Evolutionary conservation across 2,329 filamentous ascomycete genomes (phyloP).

Genomic region (Scolecobasidium constrictum): DNA sequence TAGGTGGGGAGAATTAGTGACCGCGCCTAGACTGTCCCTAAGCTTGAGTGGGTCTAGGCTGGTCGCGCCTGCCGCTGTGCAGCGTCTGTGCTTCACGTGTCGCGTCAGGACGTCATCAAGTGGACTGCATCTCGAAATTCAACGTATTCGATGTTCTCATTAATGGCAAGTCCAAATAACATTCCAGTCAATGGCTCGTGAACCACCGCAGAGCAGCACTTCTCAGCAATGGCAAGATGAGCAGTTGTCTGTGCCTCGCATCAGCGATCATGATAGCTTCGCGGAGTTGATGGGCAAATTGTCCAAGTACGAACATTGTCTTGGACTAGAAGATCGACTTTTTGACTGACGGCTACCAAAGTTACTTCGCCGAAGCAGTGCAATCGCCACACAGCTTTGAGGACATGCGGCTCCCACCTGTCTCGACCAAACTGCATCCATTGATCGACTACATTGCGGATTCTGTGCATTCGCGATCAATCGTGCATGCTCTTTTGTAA

Average conservation of each 20-base stretch:
- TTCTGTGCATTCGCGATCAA: slow-evolving; percentile 54
- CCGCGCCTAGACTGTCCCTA: no score
- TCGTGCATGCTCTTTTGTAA: slow-evolving; percentile 64
- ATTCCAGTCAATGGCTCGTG: not conserved
- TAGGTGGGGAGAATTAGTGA: no score
- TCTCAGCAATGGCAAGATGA: not conserved
- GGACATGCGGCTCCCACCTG: slow-evolving; percentile 56
- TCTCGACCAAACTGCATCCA: slow-evolving; percentile 44
- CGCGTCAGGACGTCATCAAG: no score
- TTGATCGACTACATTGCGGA: slow-evolving; percentile 55
- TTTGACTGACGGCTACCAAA: slow-evolving; percentile 20
- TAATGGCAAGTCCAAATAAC: no score
- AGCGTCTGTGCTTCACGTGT: no score
- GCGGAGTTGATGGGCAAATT: slow-evolving; percentile 57
- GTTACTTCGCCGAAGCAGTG: slow-evolving; percentile 53
- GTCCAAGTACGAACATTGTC: slow-evolving; percentile 38
- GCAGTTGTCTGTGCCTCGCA: slow-evolving; percentile 35
- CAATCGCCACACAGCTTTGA: slow-evolving; percentile 60
- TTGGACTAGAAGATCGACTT: not conserved
- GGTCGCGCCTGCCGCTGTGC: no score
- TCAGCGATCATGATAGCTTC: slow-evolving; percentile 49
- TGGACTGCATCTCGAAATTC: no score
- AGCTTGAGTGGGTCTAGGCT: no score
- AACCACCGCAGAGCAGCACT: not conserved
- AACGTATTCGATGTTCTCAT: no score